Evolutionary conservation across 2,329 filamentous ascomycete genomes (phyloP), one percentile per base, ranked within the genome.

Genomic region (Myriosclerotinia duriaeana): DNA sequence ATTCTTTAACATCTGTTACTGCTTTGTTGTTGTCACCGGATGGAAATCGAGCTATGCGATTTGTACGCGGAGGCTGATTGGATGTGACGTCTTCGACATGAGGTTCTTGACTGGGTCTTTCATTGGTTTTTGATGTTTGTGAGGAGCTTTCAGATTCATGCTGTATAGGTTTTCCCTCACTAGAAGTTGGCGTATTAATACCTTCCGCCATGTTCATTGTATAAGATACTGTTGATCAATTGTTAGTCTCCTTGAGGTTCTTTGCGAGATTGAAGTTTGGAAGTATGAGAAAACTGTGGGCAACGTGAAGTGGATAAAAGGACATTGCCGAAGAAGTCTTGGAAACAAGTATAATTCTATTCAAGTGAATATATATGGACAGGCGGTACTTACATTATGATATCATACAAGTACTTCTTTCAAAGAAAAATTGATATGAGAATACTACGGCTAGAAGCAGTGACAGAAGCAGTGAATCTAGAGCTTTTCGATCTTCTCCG

Each of bases 81-180:
- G 50, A 20, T 14, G 44, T 36, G 20, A 14, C 17, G 30, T 61
- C 20, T n/a, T 60, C 36, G 14, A 53, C 26, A 30, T 52, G 56
- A 36, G 50, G 36, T 26, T 52, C 46, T 12, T 42, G 36, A 12
- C 40, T 26, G 17, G 46, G n/a, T 11, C 14, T 22, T 38, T 15
- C n/a, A n/a, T 15, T 36, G 3, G 6, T 9, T 42, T 52, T 60
- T 17, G 54, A n/a, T 20, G 54, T 20, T 40, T 50, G 30, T 26
- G 64, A 65, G 36, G 46, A 53, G 26, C 26, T 8, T 26, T 65
- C 64, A 0, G 64, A 42, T 12, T 65, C 64, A 14, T 40, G 20
- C 17, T 46, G 1, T 20, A 22, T 22, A 9, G 12, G 54, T 22
- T 60, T 65, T 36, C 14, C 42, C 7, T 50, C 44, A 38, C n/a